Percentiles rank a stretch among this genome's conserved stretches.
phyloP scores from a whole-genome alignment of 345 rosid genomes.

The Aquilaria yunnanensis region DNA sequence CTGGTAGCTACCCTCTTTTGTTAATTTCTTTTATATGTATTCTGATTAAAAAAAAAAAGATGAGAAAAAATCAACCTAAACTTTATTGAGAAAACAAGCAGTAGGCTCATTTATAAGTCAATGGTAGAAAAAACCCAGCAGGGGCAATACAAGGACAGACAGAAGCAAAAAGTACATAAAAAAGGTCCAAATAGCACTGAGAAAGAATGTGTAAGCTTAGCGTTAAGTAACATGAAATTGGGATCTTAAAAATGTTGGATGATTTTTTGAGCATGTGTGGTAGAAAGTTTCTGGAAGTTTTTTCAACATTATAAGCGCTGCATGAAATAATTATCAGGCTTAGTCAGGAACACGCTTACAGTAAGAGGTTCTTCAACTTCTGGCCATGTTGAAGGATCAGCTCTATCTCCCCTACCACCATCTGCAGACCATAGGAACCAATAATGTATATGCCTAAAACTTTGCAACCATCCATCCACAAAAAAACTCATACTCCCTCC shows the following conservation, averaged over 20 bases:
- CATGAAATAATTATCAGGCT: neutral
- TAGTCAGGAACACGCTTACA: constrained; percentile 30
- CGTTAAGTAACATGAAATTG: too few relatives aligned
- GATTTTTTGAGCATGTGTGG: neutral
- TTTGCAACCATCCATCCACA: neutral
- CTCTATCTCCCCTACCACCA: constrained; percentile 89
- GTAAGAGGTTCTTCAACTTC: constrained; percentile 85
- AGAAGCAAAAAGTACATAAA: too few relatives aligned
- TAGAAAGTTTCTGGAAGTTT: too few relatives aligned
- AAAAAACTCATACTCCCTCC: constrained; percentile 3
- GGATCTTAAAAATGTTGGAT: neutral
- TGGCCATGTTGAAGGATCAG: constrained; percentile 75
- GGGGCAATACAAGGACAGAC: neutral
- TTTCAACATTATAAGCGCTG: too few relatives aligned
- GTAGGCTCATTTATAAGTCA: constrained; percentile 1
- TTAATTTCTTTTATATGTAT: too few relatives aligned
- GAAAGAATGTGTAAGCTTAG: too few relatives aligned
- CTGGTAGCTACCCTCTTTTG: too few relatives aligned
- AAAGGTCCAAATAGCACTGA: too few relatives aligned
- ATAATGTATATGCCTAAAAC: constrained; percentile 4
- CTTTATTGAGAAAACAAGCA: neutral
- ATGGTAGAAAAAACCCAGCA: neutral
- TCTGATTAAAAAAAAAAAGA: too few relatives aligned
- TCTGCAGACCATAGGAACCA: constrained; percentile 69
- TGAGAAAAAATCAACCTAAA: too few relatives aligned